Base-by-base conservation (phyloP, 441 rosid species). In the Populus hybrid region DNA sequence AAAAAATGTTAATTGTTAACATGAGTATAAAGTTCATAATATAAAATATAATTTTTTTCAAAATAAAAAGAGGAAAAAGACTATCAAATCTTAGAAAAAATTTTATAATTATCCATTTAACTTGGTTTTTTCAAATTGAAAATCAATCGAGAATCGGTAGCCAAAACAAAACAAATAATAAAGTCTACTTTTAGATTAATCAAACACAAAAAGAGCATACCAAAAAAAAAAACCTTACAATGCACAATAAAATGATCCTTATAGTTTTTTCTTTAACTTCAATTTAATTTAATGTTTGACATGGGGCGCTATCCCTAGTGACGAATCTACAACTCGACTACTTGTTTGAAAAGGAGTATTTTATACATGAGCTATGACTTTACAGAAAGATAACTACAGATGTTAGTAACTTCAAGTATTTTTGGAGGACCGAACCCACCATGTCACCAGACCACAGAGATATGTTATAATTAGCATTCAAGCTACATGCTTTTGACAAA, bases 331-430 rank as follows among this genome's bases (percentile, higher is more conserved):
- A 32, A 2, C 21, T 5, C 30, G 9, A 30, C 75, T 42, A 72
- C 10, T 42, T 24, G 18, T n/a, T 70, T 23, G 69, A 61, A 54
- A 71, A 65, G 6, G 14, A 26, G 18, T 6, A 54, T 54, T 54
- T 54, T 77, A 36, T 69, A 70, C 75, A 40, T 6, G 65, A 67
- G 72, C 50, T 75, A 24, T 21, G n/a, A 50, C 14, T 18, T 67
- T 24, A 76, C 38, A 26, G 32, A 5, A 3, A 69, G 57, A 24
- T 14, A 38, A 32, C 57, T 16, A 3, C 8, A 23, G 46, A 59
- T 63, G n/a, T 50, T 9, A 20, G 34, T 20, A 10, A 32, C 61
- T 26, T n/a, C 18, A 54, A 16, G 12, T 21, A 21, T 28, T 30
- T 30, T 3, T 30, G 4, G 32, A 30, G 32, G 32, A 30, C 32